Evolutionary conservation across 768 basidiomycete species (phyloP).

Genomic region (Russula sp.): DNA sequence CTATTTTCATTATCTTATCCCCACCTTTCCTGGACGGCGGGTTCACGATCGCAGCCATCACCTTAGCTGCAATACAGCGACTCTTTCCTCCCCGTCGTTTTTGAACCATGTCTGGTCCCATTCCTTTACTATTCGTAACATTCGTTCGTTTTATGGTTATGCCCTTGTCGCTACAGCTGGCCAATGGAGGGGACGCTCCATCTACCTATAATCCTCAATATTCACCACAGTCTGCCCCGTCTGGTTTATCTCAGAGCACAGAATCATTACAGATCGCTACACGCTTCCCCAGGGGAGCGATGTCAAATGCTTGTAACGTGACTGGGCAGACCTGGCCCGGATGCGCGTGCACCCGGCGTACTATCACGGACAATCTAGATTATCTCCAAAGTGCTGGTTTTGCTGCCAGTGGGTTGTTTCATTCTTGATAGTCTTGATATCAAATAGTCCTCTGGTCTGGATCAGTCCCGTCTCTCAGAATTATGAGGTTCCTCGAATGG

Average conservation of each 20-base stretch:
- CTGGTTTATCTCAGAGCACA: conserved; percentile 22
- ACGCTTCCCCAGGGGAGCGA: conserved; percentile 52
- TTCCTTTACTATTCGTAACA: conserved; percentile 24
- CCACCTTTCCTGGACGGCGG: too few relatives aligned
- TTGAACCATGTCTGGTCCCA: not conserved
- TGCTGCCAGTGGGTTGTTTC: conserved; percentile 50
- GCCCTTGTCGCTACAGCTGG: conserved; percentile 56
- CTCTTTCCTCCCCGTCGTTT: too few relatives aligned
- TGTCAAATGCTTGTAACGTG: conserved; percentile 46
- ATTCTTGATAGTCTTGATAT: not conserved
- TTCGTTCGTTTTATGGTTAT: conserved; percentile 29
- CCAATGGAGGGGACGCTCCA: conserved; percentile 68
- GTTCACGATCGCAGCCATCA: too few relatives aligned
- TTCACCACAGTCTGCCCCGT: not conserved
- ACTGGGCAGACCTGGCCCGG: conserved; percentile 56
- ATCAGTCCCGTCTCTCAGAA: conserved; percentile 78
- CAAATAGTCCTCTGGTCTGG: conserved; percentile 47
- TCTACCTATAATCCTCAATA: conserved; percentile 55
- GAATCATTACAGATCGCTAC: conserved; percentile 70
- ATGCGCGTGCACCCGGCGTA: conserved; percentile 86
- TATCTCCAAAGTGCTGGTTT: conserved; percentile 81
- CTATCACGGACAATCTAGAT: conserved; percentile 68
- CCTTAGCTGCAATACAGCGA: too few relatives aligned
- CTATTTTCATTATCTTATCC: too few relatives aligned
- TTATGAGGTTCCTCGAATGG: conserved; percentile 58